Base-by-base conservation (phyloP, 106 monocot genomes). In the Chionographis japonica region DNA sequence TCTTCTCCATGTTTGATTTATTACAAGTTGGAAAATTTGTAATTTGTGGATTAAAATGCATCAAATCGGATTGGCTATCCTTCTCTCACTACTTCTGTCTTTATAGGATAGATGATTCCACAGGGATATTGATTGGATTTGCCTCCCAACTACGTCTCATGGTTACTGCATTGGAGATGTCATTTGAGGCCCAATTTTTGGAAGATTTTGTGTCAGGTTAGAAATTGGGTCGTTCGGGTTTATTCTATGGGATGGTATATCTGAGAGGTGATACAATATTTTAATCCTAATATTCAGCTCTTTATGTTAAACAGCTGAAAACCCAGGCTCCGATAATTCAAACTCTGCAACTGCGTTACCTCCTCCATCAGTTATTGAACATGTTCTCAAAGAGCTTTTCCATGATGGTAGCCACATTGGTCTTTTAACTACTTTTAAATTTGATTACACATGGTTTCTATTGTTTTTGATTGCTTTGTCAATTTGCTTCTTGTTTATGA, bases 161-260 rank as follows among this genome's bases (percentile, higher is more conserved):
- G 20, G 67, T 92, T 46, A 75, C 59, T 74, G 92, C 89, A 67
- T 72, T 87, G 63, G 84, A 83, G 38, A 66, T 40, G 8, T 89
- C 87, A 66, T 86, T 78, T 80, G 82, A 85, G 40, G 87, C 83
- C 52, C 72, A 90, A 41, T 97, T 92, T 81, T 56, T 92, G 61
- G 97, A 97, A 79, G 97, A 97, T 75, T 90, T 80, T 71, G 66
- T 83, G 20, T 79, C 97, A 97, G 97, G 97, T 97, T 75, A 68
- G 70, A 58, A 43, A 67, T 55, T 67, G 46, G 53, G 6, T 64
- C 12, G 5, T 58, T 66, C 8, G 8, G 13, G 37, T 4, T 14
- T 27, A 20, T 52, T 36, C 18, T 63, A 38, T 50, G 19, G 39
- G 37, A 12, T 37, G 6, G 20, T 19, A 59, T 37, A 20, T 59